Evolutionary conservation across 257 asterid genomes (phyloP).

Genomic region (Solanum corneliomulleri): DNA sequence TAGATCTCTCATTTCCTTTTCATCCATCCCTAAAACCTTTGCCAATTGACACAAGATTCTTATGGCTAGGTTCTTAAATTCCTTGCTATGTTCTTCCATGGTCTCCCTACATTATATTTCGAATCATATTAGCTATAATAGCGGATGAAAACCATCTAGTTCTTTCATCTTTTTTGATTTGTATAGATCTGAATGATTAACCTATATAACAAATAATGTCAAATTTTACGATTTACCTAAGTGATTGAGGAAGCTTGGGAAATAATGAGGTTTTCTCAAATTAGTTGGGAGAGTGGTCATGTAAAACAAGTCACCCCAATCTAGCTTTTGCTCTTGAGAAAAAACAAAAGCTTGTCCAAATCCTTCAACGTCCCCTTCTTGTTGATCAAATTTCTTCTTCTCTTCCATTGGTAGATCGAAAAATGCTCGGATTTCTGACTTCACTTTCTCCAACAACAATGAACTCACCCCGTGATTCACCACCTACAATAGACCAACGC

Average conservation of each 20-base stretch:
- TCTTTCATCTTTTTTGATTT: background rate
- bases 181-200: background rate
- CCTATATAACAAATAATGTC: background rate
- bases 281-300: background rate
- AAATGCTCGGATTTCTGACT: background rate
- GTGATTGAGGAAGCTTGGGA: background rate
- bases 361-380: background rate
- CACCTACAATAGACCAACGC: background rate
- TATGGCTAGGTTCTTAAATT: constrained; percentile 21
- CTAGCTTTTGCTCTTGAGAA: background rate
- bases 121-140: background rate
- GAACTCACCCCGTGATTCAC: background rate
- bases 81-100: constrained; percentile 20
- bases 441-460: background rate
- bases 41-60: constrained; percentile 23
- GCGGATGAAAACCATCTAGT: too few species aligned
- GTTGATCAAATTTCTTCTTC: background rate
- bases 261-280: background rate
- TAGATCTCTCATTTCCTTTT: constrained; percentile 14
- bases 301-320: background rate
- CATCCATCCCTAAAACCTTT: constrained; percentile 28
- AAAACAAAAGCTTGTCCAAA: background rate
- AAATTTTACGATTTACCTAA: background rate
- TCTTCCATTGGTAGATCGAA: background rate
- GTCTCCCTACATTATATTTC: constrained; percentile 12